Evolutionary conservation across 495 filamentous ascomycete genomes (phyloP), one percentile per base, ranked within the genome.

Genomic region (Usnea hakonensis): DNA sequence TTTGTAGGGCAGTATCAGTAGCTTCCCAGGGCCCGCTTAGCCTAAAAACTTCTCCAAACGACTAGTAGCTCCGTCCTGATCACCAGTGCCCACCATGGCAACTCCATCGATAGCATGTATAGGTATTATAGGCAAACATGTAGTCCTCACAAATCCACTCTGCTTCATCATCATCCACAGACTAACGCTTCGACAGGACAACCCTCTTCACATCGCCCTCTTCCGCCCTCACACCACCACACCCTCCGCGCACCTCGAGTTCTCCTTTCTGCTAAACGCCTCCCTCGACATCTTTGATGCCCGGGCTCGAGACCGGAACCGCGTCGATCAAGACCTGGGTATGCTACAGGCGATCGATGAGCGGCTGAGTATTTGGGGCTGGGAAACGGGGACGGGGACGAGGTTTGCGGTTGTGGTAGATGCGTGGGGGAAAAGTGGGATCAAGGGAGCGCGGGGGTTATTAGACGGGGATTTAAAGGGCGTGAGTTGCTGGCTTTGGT

Each of bases 331-430:
- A 67, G 95, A 97, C 69, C 89, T 91, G 61, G 95, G 95, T 9
- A 81, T 97, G 0, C 79, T 98, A 38, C 91, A 97, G 72, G 89
- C 90, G 21, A 78, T 98, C 46, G 95, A 97, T 75, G 95, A 98
- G 73, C 83, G 90, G 14, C 77, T 97, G 26, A 90, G 91, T 21
- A 84, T 87, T 60, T 98, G 97, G 77, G 94, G 94, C 63, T 97
- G 90, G 85, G 79, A 96, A 69, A 97, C 94, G n/a, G 97, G 95
- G 72, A 97, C 95, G 8, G 93, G 92, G 8, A 84, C 93, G 35
- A 91, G 90, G 72, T 83, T 98, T 65, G 84, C 97, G 35, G 84
- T 90, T 43, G 84, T 96, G 1, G 87, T 97, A 17, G 94, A 97
- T 72, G 85, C 95, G 78, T 81, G 87, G 55, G 91, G 91, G 1